phyloP scores from a whole-genome alignment of 306 rosid genomes.

The Astragalus membranaceus region DNA sequence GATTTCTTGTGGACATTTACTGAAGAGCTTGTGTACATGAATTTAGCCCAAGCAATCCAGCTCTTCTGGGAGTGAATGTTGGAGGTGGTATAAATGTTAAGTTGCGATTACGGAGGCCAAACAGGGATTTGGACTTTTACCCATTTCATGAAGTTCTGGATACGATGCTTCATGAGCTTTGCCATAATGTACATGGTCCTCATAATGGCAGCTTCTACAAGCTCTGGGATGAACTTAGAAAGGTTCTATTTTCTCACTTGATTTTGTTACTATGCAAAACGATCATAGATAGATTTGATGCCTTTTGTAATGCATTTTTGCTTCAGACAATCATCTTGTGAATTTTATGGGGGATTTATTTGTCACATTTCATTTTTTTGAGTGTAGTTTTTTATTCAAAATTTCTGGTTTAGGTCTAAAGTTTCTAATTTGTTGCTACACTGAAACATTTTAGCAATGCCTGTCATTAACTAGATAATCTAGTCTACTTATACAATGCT shows the following conservation, averaged over 20 bases:
- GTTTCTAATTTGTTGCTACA: neutral
- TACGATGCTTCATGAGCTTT: slow-evolving; percentile 97
- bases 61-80: slow-evolving; percentile 76
- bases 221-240: slow-evolving; percentile 94
- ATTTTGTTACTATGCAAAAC: neutral
- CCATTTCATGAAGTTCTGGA: slow-evolving; percentile 74
- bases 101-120: slow-evolving; percentile 73
- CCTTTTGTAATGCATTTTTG: neutral
- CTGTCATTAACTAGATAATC: neutral
- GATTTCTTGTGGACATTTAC: neutral
- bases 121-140: slow-evolving; percentile 58
- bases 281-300: neutral
- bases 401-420: neutral
- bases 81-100: slow-evolving; percentile 72
- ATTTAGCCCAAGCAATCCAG: slow-evolving; percentile 63
- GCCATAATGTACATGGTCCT: slow-evolving; percentile 74
- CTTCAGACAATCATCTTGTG: neutral
- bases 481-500: neutral
- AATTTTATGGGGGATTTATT: neutral
- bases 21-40: neutral
- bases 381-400: neutral
- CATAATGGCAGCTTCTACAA: slow-evolving; percentile 83
- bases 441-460: neutral
- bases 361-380: neutral
- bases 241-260: slow-evolving; percentile 37